Base-by-base conservation (phyloP, 1,139 yeast genomes). In the Debaryomycetaceae sp. region DNA sequence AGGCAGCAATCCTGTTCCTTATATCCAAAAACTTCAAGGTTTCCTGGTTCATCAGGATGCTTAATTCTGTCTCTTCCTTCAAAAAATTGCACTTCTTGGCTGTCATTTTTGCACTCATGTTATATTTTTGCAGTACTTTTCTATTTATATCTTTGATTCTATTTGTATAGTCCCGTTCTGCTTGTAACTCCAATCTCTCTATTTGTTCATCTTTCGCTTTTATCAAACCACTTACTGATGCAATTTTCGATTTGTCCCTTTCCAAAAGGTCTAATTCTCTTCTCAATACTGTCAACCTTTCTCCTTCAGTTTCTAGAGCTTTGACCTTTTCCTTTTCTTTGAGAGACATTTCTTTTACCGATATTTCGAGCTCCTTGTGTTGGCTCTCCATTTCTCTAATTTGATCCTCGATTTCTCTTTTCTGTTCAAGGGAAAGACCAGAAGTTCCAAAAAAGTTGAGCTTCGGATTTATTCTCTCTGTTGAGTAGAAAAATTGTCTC, bases 401-500 rank as follows among this genome's bases (percentile, higher is more conserved):
- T 17, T 46, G 45, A n/a, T 44, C 48, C 31, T 56, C 51, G 3
- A 50, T 39, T 5, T 46, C 49, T 5, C 44, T 46, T 38, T 58
- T 67, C 1, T 58, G 58, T 36, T 67, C 69, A 32, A 52, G 56
- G 0, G 78, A 61, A 37, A 81, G 58, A 5, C 82, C 81, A 29
- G 65, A 63, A 2, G 63, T 56, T 31, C 67, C 72, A 53, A 81
- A 68, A 29, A 62, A 75, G 22, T 53, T 54, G 0, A 71, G 52
- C 11, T 52, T 52, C 0, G 52, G 50, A 16, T 35, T 39, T 6
- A 70, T 56, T 33, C 52, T 53, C 41, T 71, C 76, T 0, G 75
- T 43, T 60, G 66, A 43, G 53, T 70, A 67, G 39, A 70, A 66
- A 3, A 73, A 61, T 53, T 80, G 85, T 41, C 60, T 68, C 3